phyloP scores from a whole-genome alignment of 192 early-diverging fungal species.

The Bifiguratus adelaidae region DNA sequence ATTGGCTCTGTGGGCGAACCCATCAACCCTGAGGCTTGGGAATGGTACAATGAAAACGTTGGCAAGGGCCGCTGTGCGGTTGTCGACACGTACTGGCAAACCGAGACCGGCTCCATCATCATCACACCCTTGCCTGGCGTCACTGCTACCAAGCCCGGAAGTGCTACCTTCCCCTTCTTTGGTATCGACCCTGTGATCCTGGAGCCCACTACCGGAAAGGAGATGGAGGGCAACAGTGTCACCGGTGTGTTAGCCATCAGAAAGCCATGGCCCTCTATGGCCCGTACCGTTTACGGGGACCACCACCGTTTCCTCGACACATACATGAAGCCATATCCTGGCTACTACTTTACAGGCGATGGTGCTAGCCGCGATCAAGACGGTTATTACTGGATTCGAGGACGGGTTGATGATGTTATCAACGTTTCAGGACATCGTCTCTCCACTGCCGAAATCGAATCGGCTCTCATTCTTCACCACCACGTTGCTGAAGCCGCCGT shows the following conservation, averaged over 20 bases:
- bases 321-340: constrained; percentile 82
- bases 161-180: constrained; percentile 95
- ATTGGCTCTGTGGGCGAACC: constrained; percentile 96
- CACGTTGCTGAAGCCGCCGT: constrained; percentile 85
- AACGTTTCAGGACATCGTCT: constrained; percentile 94
- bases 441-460: constrained; percentile 90
- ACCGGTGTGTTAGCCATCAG: constrained; percentile 87
- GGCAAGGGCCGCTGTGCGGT: constrained; percentile 81
- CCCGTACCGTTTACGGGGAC: constrained; percentile 83
- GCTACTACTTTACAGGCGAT: constrained; percentile 95
- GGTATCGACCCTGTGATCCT: constrained; percentile 83
- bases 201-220: constrained; percentile 75
- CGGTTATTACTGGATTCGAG: constrained; percentile 94
- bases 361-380: constrained; percentile 86
- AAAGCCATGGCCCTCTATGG: constrained; percentile 85
- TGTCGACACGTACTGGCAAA: constrained; percentile 95
- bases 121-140: constrained; percentile 87
- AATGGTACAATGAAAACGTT: constrained; percentile 92
- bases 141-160: constrained; percentile 85
- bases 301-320: constrained; percentile 90
- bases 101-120: constrained; percentile 91
- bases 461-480: constrained; percentile 70
- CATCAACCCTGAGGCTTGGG: constrained; percentile 96
- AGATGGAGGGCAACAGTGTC: constrained; percentile 75
- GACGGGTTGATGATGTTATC: constrained; percentile 85